These are phyloP conservation scores for Mortierella claussenii DNA, from an alignment of 192 early-diverging fungal genomes.

Conservation along the genomic window DNA sequence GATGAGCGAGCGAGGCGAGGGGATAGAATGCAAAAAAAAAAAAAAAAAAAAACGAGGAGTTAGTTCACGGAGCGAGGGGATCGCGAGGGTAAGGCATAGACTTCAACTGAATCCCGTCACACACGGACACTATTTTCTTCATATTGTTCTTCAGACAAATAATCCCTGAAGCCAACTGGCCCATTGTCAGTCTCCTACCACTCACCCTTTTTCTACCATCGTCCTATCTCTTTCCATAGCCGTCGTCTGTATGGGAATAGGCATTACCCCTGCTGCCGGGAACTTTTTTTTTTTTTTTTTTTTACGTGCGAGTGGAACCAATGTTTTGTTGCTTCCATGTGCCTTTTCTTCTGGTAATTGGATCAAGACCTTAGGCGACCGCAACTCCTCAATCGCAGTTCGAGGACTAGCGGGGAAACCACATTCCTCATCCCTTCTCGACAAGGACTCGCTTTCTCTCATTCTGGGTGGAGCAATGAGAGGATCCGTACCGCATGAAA, in stretches of 20 bases:
- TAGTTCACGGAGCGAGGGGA: constrained; percentile 5
- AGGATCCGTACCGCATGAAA: too few relatives aligned
- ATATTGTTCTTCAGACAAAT: background rate
- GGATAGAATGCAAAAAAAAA: background rate
- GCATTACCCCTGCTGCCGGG: background rate
- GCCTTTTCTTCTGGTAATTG: too few relatives aligned
- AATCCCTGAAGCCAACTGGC: background rate
- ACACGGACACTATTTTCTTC: background rate
- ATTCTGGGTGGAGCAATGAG: too few relatives aligned
- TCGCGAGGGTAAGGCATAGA: background rate
- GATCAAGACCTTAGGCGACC: too few relatives aligned
- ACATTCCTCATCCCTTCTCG: too few relatives aligned
- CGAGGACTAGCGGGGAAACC: too few relatives aligned
- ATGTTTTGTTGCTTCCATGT: too few relatives aligned
- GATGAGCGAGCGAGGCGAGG: constrained; percentile 1
- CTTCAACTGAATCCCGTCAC: constrained; percentile 11
- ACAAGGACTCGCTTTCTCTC: too few relatives aligned
- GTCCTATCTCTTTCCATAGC: background rate
- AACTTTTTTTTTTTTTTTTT: too few relatives aligned
- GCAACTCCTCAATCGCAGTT: too few relatives aligned
- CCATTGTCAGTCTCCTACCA: too few relatives aligned
- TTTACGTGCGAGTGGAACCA: too few relatives aligned
- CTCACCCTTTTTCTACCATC: background rate
- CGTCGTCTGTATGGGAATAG: constrained; percentile 8
- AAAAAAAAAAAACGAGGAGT: background rate